Conservation (phyloP, 148 eudicot genomes). For the Salicornia ramosissima region DNA sequence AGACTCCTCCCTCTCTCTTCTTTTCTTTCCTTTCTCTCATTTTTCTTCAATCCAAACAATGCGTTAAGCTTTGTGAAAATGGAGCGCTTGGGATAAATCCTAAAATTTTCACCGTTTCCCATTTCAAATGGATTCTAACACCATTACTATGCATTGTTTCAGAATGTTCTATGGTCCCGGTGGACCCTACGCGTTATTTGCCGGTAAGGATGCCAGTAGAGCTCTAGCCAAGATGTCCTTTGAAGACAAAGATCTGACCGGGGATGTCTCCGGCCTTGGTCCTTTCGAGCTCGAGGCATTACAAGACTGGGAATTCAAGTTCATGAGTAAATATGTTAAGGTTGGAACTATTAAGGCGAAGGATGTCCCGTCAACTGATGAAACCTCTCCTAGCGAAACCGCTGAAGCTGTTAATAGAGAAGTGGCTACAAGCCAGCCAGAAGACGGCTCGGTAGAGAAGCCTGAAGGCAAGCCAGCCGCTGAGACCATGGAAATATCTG, state of each 20-base stretch:
- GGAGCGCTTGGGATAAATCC: not conserved
- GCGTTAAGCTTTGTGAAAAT: not conserved
- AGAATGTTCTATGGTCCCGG: constrained; percentile 99
- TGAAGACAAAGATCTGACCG: constrained; percentile 80
- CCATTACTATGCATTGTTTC: constrained; percentile 5
- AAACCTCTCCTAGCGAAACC: constrained; percentile 30
- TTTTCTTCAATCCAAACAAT: too few species aligned
- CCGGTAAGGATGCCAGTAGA: constrained; percentile 94
- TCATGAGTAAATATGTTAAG: constrained; percentile 93
- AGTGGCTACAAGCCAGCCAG: constrained; percentile 34
- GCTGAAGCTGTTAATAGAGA: constrained; percentile 27
- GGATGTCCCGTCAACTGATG: constrained; percentile 40
- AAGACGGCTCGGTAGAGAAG: constrained; percentile 21
- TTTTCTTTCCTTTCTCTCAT: too few species aligned
- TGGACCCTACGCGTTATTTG: constrained; percentile 92
- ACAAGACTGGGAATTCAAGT: constrained; percentile 98
- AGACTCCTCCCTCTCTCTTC: too few species aligned
- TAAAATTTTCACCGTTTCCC: not conserved
- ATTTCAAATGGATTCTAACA: not conserved
- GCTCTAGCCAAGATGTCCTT: constrained; percentile 99
- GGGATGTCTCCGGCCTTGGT: constrained; percentile 78
- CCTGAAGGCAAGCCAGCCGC: constrained; percentile 25
- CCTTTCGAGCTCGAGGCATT: constrained; percentile 86
- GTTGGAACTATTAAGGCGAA: constrained; percentile 66
- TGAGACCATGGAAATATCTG: constrained; percentile 25